These are phyloP conservation scores for Fusarium tupiense DNA, from an alignment of 2,329 filamentous ascomycete species.

Conservation along the genomic window DNA sequence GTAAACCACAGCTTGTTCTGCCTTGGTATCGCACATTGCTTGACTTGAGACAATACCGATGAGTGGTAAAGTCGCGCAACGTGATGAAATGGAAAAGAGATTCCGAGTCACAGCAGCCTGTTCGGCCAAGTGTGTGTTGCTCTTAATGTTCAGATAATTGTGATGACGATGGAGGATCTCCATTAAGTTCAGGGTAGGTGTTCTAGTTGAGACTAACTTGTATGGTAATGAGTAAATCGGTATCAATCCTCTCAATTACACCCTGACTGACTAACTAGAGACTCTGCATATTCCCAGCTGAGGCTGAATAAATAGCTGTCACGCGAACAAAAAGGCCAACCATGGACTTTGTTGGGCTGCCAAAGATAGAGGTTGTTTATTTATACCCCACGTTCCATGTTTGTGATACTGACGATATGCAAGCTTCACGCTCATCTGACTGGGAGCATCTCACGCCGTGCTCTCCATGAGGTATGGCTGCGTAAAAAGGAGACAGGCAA, in stretches of 20 bases:
- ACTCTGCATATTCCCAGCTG: background rate
- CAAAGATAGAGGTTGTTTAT: slow-evolving; percentile 65
- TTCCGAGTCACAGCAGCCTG: background rate
- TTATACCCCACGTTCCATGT: slow-evolving; percentile 32
- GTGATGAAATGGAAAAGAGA: background rate
- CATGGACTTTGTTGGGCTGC: slow-evolving; percentile 60
- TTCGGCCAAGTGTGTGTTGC: background rate
- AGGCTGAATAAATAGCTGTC: too few species aligned
- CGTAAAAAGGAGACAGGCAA: slow-evolving; percentile 63
- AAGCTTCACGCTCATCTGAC: slow-evolving; percentile 84
- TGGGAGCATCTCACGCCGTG: slow-evolving; percentile 78
- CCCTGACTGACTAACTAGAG: background rate
- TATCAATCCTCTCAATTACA: background rate
- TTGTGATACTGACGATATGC: background rate
- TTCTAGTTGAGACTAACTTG: background rate
- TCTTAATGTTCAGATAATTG: background rate
- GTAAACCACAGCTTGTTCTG: background rate
- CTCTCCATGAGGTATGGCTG: slow-evolving; percentile 79
- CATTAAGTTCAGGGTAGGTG: slow-evolving; percentile 12
- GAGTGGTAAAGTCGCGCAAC: background rate
- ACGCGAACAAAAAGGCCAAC: background rate
- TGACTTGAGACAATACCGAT: background rate
- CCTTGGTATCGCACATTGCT: background rate
- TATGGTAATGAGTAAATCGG: background rate
- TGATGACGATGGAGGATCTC: too few species aligned